phyloP scores from a whole-genome alignment of 257 asterid genomes.

The Ophiorrhiza pumila region DNA sequence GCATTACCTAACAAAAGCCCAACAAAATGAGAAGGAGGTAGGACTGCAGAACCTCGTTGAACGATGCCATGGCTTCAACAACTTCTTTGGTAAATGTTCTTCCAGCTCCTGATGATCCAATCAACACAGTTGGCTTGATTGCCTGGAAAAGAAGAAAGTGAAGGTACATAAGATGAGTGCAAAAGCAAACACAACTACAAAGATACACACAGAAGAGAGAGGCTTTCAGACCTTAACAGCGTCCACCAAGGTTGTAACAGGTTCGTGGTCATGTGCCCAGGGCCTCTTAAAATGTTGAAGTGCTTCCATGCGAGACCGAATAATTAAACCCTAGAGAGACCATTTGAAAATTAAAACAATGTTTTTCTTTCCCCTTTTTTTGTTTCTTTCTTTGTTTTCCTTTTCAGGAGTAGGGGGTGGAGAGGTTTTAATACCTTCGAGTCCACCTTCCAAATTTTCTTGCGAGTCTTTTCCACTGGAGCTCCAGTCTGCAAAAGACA shows the following conservation, averaged over 20 bases:
- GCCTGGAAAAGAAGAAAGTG: conserved; percentile 44
- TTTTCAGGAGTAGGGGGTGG: neutral
- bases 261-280: conserved; percentile 87
- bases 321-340: conserved; percentile 63
- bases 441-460: conserved; percentile 79
- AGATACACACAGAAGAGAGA: neutral
- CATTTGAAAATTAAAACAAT: neutral
- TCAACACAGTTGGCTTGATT: conserved; percentile 78
- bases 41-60: conserved; percentile 48
- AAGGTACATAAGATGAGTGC: neutral
- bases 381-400: too few relatives aligned
- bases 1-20: neutral
- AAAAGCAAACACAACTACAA: neutral
- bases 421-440: conserved; percentile 29
- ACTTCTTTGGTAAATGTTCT: conserved; percentile 85
- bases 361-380: neutral
- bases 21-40: neutral
- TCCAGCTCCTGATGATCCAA: conserved; percentile 96
- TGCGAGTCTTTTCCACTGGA: conserved; percentile 78
- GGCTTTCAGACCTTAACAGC: conserved; percentile 67
- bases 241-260: conserved; percentile 53
- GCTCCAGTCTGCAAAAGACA: conserved; percentile 59
- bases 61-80: conserved; percentile 65
- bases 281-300: conserved; percentile 87
- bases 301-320: conserved; percentile 60